Evolutionary conservation across 2,329 filamentous ascomycete species (phyloP).

Genomic region (Colletotrichum simmondsii): DNA sequence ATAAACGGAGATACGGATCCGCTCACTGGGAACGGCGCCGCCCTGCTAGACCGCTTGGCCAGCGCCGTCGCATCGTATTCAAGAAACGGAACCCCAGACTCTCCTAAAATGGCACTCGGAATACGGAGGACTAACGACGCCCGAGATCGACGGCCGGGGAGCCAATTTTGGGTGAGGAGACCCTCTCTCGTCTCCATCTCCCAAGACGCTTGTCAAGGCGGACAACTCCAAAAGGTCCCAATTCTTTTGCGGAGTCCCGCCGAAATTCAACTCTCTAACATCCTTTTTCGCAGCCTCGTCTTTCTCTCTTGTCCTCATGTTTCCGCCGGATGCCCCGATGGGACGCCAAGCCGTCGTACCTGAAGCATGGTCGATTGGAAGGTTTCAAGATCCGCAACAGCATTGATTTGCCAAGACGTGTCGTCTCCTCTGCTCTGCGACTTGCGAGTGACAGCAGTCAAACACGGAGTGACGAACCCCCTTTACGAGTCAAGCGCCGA

Average conservation of each 20-base stretch:
- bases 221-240: not conserved
- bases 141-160: constrained; percentile 12
- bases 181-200: not conserved
- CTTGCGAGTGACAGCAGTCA: constrained; percentile 4
- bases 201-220: not conserved
- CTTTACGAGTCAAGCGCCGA: constrained; percentile 18
- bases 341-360: constrained; percentile 10
- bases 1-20: not conserved
- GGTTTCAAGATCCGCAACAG: constrained; percentile 26
- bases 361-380: constrained; percentile 11
- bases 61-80: not conserved
- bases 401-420: constrained; percentile 18
- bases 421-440: not conserved
- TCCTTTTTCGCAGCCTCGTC: not conserved
- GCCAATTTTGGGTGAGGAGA: not conserved
- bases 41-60: not conserved
- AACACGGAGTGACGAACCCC: not conserved
- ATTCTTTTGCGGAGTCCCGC: constrained; percentile 3
- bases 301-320: not conserved
- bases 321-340: not conserved
- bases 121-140: constrained; percentile 3
- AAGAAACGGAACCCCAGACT: not conserved
- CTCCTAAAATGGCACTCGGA: not conserved
- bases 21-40: not conserved
- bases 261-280: not conserved